phyloP scores from a whole-genome alignment of 2,329 filamentous ascomycete species.

The Ustulina deusta region DNA sequence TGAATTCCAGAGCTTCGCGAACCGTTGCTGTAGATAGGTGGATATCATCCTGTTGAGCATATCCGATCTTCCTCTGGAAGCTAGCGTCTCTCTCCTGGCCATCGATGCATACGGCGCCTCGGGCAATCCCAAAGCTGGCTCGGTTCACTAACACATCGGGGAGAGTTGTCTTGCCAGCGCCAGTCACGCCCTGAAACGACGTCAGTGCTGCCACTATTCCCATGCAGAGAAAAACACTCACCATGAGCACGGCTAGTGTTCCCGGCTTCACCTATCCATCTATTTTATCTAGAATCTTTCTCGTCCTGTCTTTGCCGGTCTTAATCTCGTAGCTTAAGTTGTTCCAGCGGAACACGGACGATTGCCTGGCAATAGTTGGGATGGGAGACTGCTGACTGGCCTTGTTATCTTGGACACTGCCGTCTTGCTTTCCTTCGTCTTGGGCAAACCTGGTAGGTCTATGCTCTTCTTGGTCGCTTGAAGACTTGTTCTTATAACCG shows the following conservation, averaged over 20 bases:
- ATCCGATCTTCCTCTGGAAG: conserved; percentile 90
- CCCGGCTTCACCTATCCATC: conserved; percentile 72
- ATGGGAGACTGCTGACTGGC: not conserved
- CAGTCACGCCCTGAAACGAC: conserved; percentile 79
- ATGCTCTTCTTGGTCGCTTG: conserved; percentile 48
- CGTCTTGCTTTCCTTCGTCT: not conserved
- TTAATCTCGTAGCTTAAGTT: conserved; percentile 80
- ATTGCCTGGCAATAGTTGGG: not conserved
- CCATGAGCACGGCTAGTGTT: conserved; percentile 86
- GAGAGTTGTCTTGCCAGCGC: conserved; percentile 90
- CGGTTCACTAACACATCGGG: conserved; percentile 86
- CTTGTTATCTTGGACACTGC: not conserved
- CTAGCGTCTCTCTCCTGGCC: conserved; percentile 75
- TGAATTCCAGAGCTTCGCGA: conserved; percentile 85
- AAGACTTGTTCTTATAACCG: conserved; percentile 69
- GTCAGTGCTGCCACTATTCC: too few species aligned
- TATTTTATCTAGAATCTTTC: not conserved
- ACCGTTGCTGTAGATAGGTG: conserved; percentile 86
- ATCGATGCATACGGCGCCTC: conserved; percentile 79
- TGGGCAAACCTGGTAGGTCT: conserved; percentile 51
- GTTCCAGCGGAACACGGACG: conserved; percentile 79
- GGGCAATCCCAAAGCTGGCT: conserved; percentile 85
- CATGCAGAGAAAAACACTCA: too few species aligned
- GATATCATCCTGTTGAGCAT: conserved; percentile 91
- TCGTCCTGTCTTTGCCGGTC: not conserved